These are phyloP conservation scores for Ceraceosorus guamensis DNA, from an alignment of 1,284 basidiomycete species.

Conservation along the genomic window DNA sequence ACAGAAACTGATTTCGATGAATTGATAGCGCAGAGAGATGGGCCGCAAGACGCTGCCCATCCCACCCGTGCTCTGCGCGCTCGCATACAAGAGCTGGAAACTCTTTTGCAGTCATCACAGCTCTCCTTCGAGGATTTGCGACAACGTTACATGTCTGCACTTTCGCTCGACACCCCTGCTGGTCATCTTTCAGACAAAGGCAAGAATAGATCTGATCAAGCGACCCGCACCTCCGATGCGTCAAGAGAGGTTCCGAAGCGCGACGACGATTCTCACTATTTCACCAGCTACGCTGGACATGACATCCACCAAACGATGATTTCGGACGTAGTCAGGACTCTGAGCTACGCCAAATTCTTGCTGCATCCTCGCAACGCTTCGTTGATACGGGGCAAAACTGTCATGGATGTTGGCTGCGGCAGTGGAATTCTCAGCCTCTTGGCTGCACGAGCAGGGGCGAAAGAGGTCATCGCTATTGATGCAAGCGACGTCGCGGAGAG, in stretches of 20 bases:
- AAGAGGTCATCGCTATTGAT: slow-evolving; percentile 86
- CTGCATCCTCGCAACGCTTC: slow-evolving; percentile 63
- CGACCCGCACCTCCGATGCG: slow-evolving; percentile 8
- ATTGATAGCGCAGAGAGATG: background rate
- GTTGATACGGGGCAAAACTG: slow-evolving; percentile 74
- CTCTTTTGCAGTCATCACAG: slow-evolving; percentile 19
- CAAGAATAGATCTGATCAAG: too few relatives aligned
- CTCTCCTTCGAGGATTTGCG: slow-evolving; percentile 32
- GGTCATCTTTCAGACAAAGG: slow-evolving; percentile 4
- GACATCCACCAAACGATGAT: slow-evolving; percentile 62
- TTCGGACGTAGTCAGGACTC: slow-evolving; percentile 78
- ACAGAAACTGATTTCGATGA: slow-evolving; percentile 33
- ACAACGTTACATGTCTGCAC: slow-evolving; percentile 16
- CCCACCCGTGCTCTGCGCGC: background rate
- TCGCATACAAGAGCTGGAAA: slow-evolving; percentile 21
- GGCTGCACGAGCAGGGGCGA: slow-evolving; percentile 83
- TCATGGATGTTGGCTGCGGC: slow-evolving; percentile 75
- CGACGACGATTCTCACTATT: slow-evolving; percentile 90
- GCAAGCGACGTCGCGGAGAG: slow-evolving; percentile 79
- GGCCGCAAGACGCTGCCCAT: background rate
- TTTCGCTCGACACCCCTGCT: slow-evolving; percentile 8
- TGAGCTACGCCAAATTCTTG: slow-evolving; percentile 86
- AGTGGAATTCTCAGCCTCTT: slow-evolving; percentile 75
- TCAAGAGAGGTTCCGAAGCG: slow-evolving; percentile 9
- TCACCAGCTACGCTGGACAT: slow-evolving; percentile 84